A percentile compares a stretch with the other conserved stretches of the same genome.
phyloP scores from a whole-genome alignment of 2,329 filamentous ascomycete genomes.

The Diaporthe australafricana region DNA sequence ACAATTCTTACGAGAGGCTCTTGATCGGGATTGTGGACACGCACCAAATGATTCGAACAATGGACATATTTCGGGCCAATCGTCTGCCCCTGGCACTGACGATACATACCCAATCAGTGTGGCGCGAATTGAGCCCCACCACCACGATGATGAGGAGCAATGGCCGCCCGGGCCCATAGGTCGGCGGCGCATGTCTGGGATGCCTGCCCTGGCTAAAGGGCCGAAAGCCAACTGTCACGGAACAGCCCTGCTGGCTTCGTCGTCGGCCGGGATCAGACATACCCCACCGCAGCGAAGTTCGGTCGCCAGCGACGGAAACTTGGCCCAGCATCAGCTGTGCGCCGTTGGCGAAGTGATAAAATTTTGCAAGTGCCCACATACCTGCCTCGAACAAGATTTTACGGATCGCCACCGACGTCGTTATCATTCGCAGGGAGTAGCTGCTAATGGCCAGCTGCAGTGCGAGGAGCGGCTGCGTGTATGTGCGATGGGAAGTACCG shows the following conservation, averaged over 20 bases:
- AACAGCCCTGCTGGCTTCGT: conserved; percentile 29
- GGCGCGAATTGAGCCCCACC: conserved; percentile 14
- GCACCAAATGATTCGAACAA: conserved; percentile 32
- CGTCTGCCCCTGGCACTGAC: neutral
- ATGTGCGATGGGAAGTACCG: conserved; percentile 2
- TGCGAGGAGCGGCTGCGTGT: conserved; percentile 5
- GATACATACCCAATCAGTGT: conserved; percentile 16
- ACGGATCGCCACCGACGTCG: conserved; percentile 34
- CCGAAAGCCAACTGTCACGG: conserved; percentile 35
- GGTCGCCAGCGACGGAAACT: conserved; percentile 31
- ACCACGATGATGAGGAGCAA: conserved; percentile 27
- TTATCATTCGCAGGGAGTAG: conserved; percentile 9
- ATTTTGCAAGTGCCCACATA: conserved; percentile 28
- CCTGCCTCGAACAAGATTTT: conserved; percentile 26
- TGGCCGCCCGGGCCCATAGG: conserved; percentile 7
- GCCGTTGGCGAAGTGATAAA: conserved; percentile 28
- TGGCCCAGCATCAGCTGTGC: conserved; percentile 22
- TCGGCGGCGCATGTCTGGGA: conserved; percentile 26
- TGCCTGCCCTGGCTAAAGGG: conserved; percentile 36
- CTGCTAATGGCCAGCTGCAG: conserved; percentile 21
- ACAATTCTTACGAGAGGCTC: neutral
- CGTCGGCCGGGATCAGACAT: conserved; percentile 25
- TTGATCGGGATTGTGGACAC: conserved; percentile 14
- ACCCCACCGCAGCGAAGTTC: conserved; percentile 31
- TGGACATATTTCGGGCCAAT: conserved; percentile 28